Percentiles rank a stretch among this genome's conserved stretches.
These are phyloP conservation scores for Trichoderma sp. DNA, from an alignment of 2,329 filamentous ascomycete species.

Conservation along the genomic window DNA sequence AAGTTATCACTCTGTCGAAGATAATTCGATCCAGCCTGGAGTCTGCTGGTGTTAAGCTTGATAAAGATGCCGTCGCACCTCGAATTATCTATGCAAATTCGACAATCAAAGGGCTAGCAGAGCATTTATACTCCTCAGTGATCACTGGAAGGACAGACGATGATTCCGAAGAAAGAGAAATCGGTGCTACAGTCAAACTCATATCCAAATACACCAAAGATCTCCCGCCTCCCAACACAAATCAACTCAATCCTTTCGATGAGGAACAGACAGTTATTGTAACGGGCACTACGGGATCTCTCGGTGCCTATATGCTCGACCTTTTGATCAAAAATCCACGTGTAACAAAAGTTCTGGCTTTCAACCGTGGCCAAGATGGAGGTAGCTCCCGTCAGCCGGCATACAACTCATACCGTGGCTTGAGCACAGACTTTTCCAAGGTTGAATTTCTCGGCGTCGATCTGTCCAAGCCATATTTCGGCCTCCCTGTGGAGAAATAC, in stretches of 20 bases:
- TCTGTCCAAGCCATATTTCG: slow-evolving; percentile 39
- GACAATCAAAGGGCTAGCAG: slow-evolving; percentile 36
- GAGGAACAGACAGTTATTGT: slow-evolving; percentile 67
- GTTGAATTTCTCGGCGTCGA: slow-evolving; percentile 56
- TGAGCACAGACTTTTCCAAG: slow-evolving; percentile 44
- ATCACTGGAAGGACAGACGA: slow-evolving; percentile 28
- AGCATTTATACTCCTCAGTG: slow-evolving; percentile 18
- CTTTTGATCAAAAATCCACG: slow-evolving; percentile 36
- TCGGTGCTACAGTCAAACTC: slow-evolving; percentile 29
- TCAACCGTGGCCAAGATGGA: slow-evolving; percentile 43
- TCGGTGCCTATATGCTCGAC: slow-evolving; percentile 73
- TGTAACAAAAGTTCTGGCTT: slow-evolving; percentile 35
- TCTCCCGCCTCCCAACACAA: slow-evolving; percentile 32
- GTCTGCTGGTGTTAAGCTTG: slow-evolving; percentile 29
- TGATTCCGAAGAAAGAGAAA: neutral
- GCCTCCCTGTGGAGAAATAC: slow-evolving; percentile 24
- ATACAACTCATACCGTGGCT: slow-evolving; percentile 44
- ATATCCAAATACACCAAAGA: slow-evolving; percentile 39
- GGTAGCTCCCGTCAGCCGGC: slow-evolving; percentile 45
- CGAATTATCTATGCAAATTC: slow-evolving; percentile 39
- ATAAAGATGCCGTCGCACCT: slow-evolving; percentile 31
- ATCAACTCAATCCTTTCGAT: slow-evolving; percentile 35
- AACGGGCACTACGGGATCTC: slow-evolving; percentile 85
- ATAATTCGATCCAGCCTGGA: slow-evolving; percentile 33
- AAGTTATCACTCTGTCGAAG: slow-evolving; percentile 39